Evolutionary conservation across 1,284 basidiomycete species (phyloP), one percentile per base, ranked within the genome.

Genomic region (Thecaphora frezii): DNA sequence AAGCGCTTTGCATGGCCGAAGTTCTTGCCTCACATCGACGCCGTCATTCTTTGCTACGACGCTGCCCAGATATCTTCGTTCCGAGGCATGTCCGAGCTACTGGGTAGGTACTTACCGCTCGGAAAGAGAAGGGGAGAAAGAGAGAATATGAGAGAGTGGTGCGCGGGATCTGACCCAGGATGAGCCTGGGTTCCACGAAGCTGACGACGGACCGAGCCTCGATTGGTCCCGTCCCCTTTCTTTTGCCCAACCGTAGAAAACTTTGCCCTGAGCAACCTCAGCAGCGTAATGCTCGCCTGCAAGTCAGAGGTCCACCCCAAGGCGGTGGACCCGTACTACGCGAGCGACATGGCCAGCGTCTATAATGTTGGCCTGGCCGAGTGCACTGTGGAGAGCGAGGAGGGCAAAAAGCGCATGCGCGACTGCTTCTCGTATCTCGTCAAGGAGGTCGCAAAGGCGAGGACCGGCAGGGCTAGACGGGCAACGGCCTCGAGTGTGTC

Each of bases 201-300:
- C 28, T 36, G 18, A 12, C 12, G 7, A 36, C 33, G 33, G 33
- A 4, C 33, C 10, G 12, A 8, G 7, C 12, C 8, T 9, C 33
- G 33, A 9, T 14, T 9, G 3, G 12, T 16, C 33, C 33, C 28
- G 5, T 28, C 28, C 28, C 28, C 28, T 13, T 5, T 28, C 7
- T 28, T 13, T 28, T 13, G 28, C 28, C 28, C 8, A 7, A 14
- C 33, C 13, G 16, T 16, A 36, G 71, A 75, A 28, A 70, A 72
- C 44, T 75, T 75, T 44, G 58, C 66, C 14, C 54, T 66, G 1
- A 56, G 58, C 40, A 53, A 63, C 37, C 53, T 75, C 19, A 68
- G 69, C 58, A 75, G 68, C 23, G 71, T 75, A 24, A 74, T 75
- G 71, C 67, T 75, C 0, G 73, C 73, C 1, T 75, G 73, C 69